phyloP scores from a whole-genome alignment of 164 flowering plant species.

The Cinnamomum micranthum region DNA sequence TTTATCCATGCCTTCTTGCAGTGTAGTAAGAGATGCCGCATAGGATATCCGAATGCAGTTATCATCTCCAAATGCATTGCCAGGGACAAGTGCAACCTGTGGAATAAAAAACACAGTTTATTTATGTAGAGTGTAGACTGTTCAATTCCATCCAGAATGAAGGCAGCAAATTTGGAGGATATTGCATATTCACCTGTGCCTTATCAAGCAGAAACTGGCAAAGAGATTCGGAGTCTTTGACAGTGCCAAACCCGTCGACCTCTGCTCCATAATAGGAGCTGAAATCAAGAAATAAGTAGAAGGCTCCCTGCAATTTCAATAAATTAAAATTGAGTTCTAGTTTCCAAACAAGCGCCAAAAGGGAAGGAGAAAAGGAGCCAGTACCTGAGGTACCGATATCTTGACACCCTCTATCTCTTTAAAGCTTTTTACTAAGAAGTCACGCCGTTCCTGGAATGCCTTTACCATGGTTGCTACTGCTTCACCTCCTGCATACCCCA shows the following conservation, averaged over 20 bases:
- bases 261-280: conserved; percentile 79
- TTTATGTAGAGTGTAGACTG: neutral
- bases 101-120: neutral
- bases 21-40: conserved; percentile 70
- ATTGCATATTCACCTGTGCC: conserved; percentile 58
- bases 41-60: conserved; percentile 88
- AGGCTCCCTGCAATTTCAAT: conserved; percentile 76
- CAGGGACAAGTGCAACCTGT: conserved; percentile 96
- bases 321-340: neutral
- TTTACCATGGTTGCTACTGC: conserved; percentile 78
- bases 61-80: conserved; percentile 96
- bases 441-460: conserved; percentile 82
- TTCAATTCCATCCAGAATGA: neutral
- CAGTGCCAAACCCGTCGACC: conserved; percentile 73
- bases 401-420: conserved; percentile 70
- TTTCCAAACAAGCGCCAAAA: neutral
- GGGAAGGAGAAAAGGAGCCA: neutral
- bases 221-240: conserved; percentile 73
- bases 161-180: neutral
- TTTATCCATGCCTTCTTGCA: conserved; percentile 71
- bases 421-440: conserved; percentile 70
- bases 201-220: conserved; percentile 77
- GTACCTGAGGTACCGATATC: conserved; percentile 86
- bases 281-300: conserved; percentile 83
- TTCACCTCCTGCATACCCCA: conserved; percentile 96